These are phyloP conservation scores for Candida adriatica DNA, from an alignment of 805 yeast genomes.

Conservation along the genomic window DNA sequence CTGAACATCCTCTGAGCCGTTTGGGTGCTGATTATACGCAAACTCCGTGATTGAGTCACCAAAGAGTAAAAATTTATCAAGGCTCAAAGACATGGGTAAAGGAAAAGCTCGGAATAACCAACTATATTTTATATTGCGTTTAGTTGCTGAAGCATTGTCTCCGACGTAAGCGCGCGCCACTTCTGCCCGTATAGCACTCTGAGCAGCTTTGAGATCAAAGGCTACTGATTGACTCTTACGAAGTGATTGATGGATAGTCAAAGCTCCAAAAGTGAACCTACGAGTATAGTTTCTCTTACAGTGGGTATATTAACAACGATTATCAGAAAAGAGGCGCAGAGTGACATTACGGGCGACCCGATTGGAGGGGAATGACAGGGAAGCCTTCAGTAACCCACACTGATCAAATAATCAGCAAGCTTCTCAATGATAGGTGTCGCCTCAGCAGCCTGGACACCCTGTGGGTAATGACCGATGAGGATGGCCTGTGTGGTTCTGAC, in stretches of 20 bases:
- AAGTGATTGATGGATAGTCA: too few species aligned
- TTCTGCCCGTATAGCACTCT: too few species aligned
- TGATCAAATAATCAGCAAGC: slow-evolving; percentile 88
- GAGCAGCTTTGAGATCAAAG: too few species aligned
- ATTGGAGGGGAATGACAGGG: background rate
- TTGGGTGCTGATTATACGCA: slow-evolving; percentile 31
- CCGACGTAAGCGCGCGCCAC: too few species aligned
- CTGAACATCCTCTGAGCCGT: slow-evolving; percentile 22
- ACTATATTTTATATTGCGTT: too few species aligned
- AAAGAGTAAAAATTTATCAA: slow-evolving; percentile 47
- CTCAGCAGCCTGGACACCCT: slow-evolving; percentile 87
- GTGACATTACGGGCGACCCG: too few species aligned
- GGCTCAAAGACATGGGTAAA: background rate
- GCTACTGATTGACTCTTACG: too few species aligned
- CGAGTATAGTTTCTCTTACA: too few species aligned
- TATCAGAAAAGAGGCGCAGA: too few species aligned
- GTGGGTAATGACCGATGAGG: slow-evolving; percentile 88
- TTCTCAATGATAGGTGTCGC: slow-evolving; percentile 94
- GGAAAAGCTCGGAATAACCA: background rate
- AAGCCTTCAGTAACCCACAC: slow-evolving; percentile 61
- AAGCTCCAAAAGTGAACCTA: too few species aligned
- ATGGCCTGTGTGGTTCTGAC: slow-evolving; percentile 94
- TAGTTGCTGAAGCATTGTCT: too few species aligned
- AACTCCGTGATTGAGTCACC: slow-evolving; percentile 70
- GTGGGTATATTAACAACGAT: too few species aligned